Evolutionary conservation across 257 asterid species (phyloP), one percentile per base, ranked within the genome.

Genomic region (Solanum pinnatisectum): DNA sequence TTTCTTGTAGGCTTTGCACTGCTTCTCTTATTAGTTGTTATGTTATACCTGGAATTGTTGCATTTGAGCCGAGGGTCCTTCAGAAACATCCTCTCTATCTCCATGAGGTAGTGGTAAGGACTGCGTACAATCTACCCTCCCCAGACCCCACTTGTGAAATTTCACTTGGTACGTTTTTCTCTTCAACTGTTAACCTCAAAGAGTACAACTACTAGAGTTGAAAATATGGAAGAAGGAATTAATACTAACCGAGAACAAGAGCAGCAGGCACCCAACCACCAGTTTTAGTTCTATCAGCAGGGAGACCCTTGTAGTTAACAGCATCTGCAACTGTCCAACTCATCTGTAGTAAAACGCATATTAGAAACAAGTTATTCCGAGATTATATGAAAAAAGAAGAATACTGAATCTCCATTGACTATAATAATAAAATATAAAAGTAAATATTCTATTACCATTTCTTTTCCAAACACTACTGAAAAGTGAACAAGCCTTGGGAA

Each of bases 191-290:
- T 59, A 59, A 22, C 25, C 2, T 59, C 2, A 22, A 59, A 59
- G 67, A 59, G 67, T 59, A 59, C 2, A 8, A 56, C 65, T 20
- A 22, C 67, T 20, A 59, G 68, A 59, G 68, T 59, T 59, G 13
- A 22, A 36, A 23, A 2, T 37, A 11, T 77, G 84, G 36, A 77
- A 44, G n/a, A 59, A 5, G 35, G 56, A 56, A n/a, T 65, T 30
- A 27, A 0, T 82, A 90, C 93, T 39, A 87, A 96, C 99, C 99
- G 85, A 96, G 92, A 87, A 96, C 92, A 39, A 95, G 96, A n/a
- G 98, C 98, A 65, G 98, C 99, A 35, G 98, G 93, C 8, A 94
- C 87, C 99, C 99, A 96, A 42, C 99, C 98, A 14, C 99, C 99
- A 39, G 99, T 96, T 90, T 89, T 93, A 46, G 97, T 82, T 89